These are phyloP conservation scores for Aspergillus steynii DNA, from an alignment of 495 filamentous ascomycete species.

Conservation along the genomic window DNA sequence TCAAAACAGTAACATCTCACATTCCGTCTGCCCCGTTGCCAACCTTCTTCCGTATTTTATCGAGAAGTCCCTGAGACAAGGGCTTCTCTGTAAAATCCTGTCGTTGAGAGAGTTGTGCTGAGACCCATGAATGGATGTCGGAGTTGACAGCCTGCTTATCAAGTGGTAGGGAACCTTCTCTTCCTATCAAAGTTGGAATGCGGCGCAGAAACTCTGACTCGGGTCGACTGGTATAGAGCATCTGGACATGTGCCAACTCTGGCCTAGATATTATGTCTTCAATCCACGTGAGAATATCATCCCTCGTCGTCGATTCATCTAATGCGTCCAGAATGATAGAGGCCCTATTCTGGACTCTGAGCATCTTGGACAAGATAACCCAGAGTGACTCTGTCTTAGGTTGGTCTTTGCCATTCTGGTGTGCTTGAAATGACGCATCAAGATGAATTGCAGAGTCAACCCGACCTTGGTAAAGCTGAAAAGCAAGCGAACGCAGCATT, in stretches of 20 bases:
- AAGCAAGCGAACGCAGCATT: slow-evolving; percentile 28
- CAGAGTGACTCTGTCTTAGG: slow-evolving; percentile 16
- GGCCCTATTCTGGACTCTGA: slow-evolving; percentile 15
- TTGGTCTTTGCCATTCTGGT: slow-evolving; percentile 21
- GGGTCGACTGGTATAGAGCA: slow-evolving; percentile 31
- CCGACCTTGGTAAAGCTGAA: slow-evolving; percentile 24
- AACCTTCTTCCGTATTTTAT: slow-evolving; percentile 18
- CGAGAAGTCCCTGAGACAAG: slow-evolving; percentile 18
- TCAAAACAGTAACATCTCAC: slow-evolving; percentile 22
- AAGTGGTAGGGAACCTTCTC: slow-evolving; percentile 15
- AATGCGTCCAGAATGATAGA: slow-evolving; percentile 31
- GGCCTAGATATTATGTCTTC: no score
- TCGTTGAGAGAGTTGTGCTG: slow-evolving; percentile 21
- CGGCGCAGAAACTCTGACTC: slow-evolving; percentile 24
- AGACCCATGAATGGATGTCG: slow-evolving; percentile 31
- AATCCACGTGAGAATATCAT: slow-evolving; percentile 23
- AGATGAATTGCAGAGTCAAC: slow-evolving; percentile 11
- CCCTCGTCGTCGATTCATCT: slow-evolving; percentile 30
- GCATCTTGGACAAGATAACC: slow-evolving; percentile 18
- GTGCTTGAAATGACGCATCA: slow-evolving; percentile 15
- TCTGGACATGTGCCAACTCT: slow-evolving; percentile 19
- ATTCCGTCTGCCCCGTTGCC: slow-evolving; percentile 36
- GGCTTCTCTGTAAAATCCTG: slow-evolving; percentile 24
- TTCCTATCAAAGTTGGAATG: slow-evolving; percentile 18
- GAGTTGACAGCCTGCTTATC: slow-evolving; percentile 22